These are phyloP conservation scores for Parietaria judaica DNA, from an alignment of 306 rosid genomes.

Conservation along the genomic window DNA sequence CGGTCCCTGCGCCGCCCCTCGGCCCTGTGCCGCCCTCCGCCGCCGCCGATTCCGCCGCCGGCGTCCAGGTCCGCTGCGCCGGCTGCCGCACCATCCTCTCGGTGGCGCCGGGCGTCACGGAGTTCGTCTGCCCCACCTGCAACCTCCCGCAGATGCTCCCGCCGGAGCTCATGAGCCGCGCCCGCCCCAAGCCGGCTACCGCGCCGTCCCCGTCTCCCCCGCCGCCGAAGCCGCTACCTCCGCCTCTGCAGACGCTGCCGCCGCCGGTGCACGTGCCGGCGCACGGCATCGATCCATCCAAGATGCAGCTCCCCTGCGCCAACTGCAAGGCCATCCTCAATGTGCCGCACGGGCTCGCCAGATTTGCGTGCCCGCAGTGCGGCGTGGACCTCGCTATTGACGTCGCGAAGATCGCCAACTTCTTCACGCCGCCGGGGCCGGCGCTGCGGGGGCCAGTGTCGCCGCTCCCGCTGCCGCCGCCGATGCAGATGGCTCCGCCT, in stretches of 20 bases:
- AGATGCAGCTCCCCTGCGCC: constrained; percentile 97
- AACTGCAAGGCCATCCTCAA: constrained; percentile 85
- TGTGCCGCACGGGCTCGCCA: constrained; percentile 80
- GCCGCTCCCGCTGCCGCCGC: constrained; percentile 18
- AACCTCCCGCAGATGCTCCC: constrained; percentile 94
- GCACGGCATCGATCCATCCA: constrained; percentile 90
- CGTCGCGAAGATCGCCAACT: constrained; percentile 39
- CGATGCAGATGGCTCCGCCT: constrained; percentile 13
- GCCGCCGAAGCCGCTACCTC: constrained; percentile 16
- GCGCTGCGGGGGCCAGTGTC: constrained; percentile 21
- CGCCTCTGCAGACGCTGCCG: constrained; percentile 5
- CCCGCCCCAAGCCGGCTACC: constrained; percentile 26
- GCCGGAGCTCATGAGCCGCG: constrained; percentile 78
- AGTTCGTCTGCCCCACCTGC: constrained; percentile 61
- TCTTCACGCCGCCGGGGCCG: constrained; percentile 13
- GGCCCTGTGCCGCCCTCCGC: constrained; percentile 23
- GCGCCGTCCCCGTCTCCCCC: constrained; percentile 21
- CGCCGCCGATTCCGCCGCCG: constrained; percentile 18
- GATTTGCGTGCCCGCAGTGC: constrained; percentile 88
- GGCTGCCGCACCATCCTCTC: constrained; percentile 80
- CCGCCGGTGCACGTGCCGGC: constrained; percentile 44
- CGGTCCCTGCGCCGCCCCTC: constrained; percentile 33
- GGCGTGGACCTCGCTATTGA: constrained; percentile 82
- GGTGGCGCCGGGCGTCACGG: constrained; percentile 63
- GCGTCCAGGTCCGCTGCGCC: constrained; percentile 92